phyloP scores from a whole-genome alignment of 2,329 filamentous ascomycete genomes.

The Diaporthe citrichinensis region DNA sequence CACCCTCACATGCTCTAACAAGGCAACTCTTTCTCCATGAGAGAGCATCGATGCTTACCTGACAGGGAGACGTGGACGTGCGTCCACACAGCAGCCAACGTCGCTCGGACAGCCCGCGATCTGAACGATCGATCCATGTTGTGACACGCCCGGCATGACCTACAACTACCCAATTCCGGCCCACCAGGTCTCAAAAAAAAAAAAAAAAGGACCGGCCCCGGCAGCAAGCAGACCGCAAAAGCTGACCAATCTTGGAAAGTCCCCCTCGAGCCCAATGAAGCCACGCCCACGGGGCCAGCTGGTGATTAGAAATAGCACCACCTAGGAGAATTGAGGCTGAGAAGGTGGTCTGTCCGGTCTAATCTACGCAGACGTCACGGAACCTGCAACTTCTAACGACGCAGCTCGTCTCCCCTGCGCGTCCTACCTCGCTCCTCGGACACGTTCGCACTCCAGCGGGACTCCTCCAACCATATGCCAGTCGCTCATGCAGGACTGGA shows the following conservation, averaged over 20 bases:
- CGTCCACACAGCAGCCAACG: not conserved
- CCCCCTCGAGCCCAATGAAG: not conserved
- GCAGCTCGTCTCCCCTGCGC: not conserved
- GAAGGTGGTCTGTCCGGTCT: not conserved
- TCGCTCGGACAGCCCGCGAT: constrained; percentile 1
- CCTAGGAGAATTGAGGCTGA: not conserved
- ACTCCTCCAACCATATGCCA: not conserved
- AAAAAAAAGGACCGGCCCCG: not conserved
- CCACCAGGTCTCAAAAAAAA: too few species aligned
- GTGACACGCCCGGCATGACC: not conserved
- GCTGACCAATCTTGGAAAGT: not conserved
- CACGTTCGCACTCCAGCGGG: not conserved
- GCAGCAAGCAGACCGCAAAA: not conserved
- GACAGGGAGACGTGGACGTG: not conserved
- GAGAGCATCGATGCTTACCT: not conserved
- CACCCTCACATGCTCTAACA: not conserved
- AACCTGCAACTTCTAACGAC: not conserved
- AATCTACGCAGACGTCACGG: not conserved
- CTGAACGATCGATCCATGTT: not conserved
- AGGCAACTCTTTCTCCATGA: not conserved
- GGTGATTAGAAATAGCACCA: constrained; percentile 1
- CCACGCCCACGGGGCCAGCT: not conserved
- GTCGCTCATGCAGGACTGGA: constrained; percentile 2
- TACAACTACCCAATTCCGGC: not conserved
- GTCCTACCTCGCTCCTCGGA: constrained; percentile 1